phyloP scores from a whole-genome alignment of 495 filamentous ascomycete genomes.

The Neurospora discreta region DNA sequence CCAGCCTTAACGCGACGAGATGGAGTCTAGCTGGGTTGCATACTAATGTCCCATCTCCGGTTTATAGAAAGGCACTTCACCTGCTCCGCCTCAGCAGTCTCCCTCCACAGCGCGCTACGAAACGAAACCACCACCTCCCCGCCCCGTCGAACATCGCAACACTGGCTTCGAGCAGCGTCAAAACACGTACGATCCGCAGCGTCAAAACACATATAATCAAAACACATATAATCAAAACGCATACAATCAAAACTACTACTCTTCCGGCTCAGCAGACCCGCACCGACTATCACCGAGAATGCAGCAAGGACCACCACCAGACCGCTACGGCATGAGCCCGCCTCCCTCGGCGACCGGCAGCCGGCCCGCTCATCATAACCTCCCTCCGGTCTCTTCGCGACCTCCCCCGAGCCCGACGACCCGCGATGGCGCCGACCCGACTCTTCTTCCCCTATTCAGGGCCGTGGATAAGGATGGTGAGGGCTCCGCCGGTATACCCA shows the following conservation, averaged over 20 bases:
- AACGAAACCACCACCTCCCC: conserved; percentile 27
- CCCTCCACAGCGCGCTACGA: conserved; percentile 25
- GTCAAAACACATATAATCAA: neutral
- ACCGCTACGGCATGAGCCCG: conserved; percentile 21
- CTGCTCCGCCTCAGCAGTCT: conserved; percentile 7
- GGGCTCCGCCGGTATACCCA: conserved; percentile 6
- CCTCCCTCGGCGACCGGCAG: conserved; percentile 20
- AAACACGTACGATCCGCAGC: neutral
- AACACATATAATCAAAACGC: neutral
- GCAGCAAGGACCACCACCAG: conserved; percentile 6
- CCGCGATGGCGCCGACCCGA: conserved; percentile 52
- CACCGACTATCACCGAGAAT: conserved; percentile 12
- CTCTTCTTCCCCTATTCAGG: conserved; percentile 75
- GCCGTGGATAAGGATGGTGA: conserved; percentile 77
- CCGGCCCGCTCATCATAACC: conserved; percentile 37
- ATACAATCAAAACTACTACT: neutral
- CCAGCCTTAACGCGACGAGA: neutral
- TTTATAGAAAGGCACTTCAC: conserved; percentile 20
- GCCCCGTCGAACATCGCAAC: conserved; percentile 17
- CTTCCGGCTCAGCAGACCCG: neutral
- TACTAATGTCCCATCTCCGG: neutral
- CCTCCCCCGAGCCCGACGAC: conserved; percentile 57
- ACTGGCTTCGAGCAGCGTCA: conserved; percentile 5
- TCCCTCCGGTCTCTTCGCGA: conserved; percentile 44
- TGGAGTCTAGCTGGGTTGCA: conserved; percentile 4